phyloP scores from a whole-genome alignment of 768 basidiomycete genomes.

The Suillus discolor region DNA sequence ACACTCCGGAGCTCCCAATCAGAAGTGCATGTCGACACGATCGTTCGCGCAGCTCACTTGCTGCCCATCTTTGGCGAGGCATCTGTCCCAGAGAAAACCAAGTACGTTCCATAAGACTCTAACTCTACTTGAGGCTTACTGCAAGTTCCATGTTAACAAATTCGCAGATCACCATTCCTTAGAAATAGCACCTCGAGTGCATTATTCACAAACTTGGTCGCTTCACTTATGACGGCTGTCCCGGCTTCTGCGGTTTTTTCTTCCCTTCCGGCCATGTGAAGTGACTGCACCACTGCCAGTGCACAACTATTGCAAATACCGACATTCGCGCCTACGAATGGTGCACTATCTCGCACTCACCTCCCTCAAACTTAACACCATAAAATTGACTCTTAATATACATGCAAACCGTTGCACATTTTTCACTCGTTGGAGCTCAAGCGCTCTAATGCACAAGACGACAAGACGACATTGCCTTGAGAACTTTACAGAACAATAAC shows the following conservation, averaged over 20 bases:
- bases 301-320: conserved; percentile 24
- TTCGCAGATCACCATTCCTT: not conserved
- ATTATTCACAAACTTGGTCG: no score
- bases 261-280: conserved; percentile 29
- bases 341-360: conserved; percentile 22
- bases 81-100: no score
- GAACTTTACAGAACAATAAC: not conserved
- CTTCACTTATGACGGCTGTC: conserved; percentile 17
- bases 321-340: conserved; percentile 8
- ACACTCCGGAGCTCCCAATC: no score
- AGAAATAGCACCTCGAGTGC: not conserved
- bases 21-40: no score
- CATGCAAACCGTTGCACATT: not conserved
- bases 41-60: no score
- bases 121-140: no score
- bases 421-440: not conserved
- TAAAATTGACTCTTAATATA: not conserved
- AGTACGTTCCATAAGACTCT: no score
- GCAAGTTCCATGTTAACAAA: not conserved
- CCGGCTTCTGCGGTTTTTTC: conserved; percentile 30
- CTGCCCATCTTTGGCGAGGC: no score
- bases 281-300: conserved; percentile 13
- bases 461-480: not conserved
- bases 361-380: not conserved
- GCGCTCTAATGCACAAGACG: not conserved